Evolutionary conservation across 2,329 filamentous ascomycete genomes (phyloP).

Genomic region (Epichloe scottii): DNA sequence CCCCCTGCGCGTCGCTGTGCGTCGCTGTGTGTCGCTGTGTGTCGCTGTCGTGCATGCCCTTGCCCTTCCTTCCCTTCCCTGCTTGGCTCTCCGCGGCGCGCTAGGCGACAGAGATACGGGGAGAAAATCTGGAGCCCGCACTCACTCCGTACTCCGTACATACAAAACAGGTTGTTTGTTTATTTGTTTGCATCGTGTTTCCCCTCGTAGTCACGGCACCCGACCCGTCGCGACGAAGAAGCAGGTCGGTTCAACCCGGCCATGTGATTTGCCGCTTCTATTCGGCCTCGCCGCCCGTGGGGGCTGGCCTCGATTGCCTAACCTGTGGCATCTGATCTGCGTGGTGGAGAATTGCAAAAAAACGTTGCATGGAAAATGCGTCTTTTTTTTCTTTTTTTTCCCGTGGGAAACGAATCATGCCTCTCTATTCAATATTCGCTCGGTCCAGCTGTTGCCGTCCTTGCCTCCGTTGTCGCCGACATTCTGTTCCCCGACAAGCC

Average conservation of each 20-base stretch:
- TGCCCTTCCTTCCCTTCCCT: no score
- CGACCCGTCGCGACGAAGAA: no score
- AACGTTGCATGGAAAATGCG: slow-evolving; percentile 4
- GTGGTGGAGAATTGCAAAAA: slow-evolving; percentile 3
- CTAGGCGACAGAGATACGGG: not conserved
- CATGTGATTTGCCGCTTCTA: not conserved
- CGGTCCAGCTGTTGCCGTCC: no score
- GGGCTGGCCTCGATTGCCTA: not conserved
- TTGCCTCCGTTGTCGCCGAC: no score
- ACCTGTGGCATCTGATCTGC: not conserved
- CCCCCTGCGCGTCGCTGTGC: no score
- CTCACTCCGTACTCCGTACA: no score
- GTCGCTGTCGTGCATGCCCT: not conserved
- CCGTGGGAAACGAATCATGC: no score
- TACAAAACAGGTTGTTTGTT: not conserved
- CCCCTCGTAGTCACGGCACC: not conserved
- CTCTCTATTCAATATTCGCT: not conserved
- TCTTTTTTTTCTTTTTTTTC: slow-evolving; percentile 4
- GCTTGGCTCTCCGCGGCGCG: not conserved
- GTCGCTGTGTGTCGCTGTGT: no score
- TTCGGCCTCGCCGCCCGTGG: slow-evolving; percentile 3
- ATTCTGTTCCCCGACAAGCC: no score
- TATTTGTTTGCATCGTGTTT: not conserved
- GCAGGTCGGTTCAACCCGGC: no score
- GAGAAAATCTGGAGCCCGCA: not conserved